A percentile compares a stretch with the other conserved stretches of the same genome.
phyloP scores from a whole-genome alignment of 2,329 filamentous ascomycete species.

The Botrytis pseudocinerea region DNA sequence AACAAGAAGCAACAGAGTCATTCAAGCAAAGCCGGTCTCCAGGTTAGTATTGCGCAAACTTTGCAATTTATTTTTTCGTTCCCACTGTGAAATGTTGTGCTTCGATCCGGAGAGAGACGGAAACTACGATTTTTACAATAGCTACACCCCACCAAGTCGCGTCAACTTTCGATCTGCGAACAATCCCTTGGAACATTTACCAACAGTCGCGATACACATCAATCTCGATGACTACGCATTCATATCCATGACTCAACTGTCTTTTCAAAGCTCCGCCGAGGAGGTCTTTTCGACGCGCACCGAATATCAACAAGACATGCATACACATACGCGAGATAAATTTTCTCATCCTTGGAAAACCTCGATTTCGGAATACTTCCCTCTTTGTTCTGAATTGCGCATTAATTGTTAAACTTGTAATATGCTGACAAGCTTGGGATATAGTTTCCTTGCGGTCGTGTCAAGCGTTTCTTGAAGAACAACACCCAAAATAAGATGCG shows the following conservation, averaged over 20 bases:
- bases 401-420: background rate
- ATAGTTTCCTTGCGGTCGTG: constrained; percentile 98
- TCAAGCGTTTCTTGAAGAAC: constrained; percentile 99
- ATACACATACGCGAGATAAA: constrained; percentile 16
- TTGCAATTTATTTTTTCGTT: background rate
- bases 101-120: background rate
- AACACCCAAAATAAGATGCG: constrained; percentile 99
- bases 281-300: constrained; percentile 31
- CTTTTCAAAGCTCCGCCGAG: background rate
- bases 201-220: background rate
- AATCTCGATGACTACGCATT: background rate
- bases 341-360: constrained; percentile 19
- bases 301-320: constrained; percentile 30
- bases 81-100: background rate
- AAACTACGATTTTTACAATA: constrained; percentile 26
- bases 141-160: constrained; percentile 38
- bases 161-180: constrained; percentile 30
- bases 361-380: background rate
- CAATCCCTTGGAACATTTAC: constrained; percentile 10
- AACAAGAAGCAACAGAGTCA: constrained; percentile 43
- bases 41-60: constrained; percentile 38
- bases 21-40: constrained; percentile 43
- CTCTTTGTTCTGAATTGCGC: constrained; percentile 9
- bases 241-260: background rate
- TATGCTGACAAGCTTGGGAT: constrained; percentile 40